Conservation (phyloP, 75 land plant species). For the Chamaecyparis obtusa region DNA sequence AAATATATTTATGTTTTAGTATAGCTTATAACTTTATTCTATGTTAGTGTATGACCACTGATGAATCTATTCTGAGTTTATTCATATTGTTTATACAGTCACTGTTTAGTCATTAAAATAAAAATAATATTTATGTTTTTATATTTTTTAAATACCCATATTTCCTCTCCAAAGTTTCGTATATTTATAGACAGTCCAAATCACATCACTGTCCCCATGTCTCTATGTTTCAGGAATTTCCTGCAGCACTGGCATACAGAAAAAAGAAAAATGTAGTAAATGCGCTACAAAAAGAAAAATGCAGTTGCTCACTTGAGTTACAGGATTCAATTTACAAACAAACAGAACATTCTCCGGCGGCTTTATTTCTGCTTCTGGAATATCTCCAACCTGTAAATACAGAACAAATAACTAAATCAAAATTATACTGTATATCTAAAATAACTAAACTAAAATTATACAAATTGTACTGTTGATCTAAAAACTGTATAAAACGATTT, state of each 20-base stretch:
- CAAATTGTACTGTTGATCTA: background rate
- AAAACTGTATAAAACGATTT: background rate
- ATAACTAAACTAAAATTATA: background rate
- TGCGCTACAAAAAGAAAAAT: background rate
- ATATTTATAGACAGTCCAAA: too few relatives aligned
- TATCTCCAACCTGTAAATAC: constrained; percentile 78
- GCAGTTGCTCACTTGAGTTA: constrained; percentile 69
- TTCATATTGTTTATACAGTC: background rate
- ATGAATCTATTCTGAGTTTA: background rate
- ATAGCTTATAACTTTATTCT: background rate
- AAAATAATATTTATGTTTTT: background rate
- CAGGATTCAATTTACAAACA: constrained; percentile 96
- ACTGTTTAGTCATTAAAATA: background rate
- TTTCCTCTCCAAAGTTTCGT: too few relatives aligned
- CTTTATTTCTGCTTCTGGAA: constrained; percentile 96
- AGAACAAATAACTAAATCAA: background rate
- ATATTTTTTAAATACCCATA: background rate
- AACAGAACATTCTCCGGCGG: constrained; percentile 98
- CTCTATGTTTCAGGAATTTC: too few relatives aligned
- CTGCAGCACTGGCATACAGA: background rate
- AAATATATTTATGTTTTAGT: background rate
- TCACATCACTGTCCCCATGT: background rate
- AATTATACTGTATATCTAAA: too few relatives aligned
- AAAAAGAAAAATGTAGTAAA: background rate
- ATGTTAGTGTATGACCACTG: background rate